Base-by-base conservation (phyloP, 495 filamentous ascomycete species). In the Xylaria venustula region DNA sequence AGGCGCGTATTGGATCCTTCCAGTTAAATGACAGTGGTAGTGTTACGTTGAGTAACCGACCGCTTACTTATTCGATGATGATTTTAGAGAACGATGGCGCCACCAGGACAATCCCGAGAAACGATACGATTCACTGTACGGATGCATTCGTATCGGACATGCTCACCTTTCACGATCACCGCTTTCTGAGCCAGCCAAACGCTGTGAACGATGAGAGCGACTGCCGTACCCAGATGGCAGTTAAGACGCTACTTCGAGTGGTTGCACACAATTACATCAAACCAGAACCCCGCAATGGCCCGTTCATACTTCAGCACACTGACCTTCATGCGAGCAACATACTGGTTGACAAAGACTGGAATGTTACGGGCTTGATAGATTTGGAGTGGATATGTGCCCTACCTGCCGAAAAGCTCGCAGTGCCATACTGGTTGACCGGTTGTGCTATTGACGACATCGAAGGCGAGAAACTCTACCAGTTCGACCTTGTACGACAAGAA, bases 1-100 rank as follows among this genome's bases (percentile, higher is more conserved):
- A 69, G 40, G 67, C 70, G 3, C 67, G 62, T 8, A 80, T 80
- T 32, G 76, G 75, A 2, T 70, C 77, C 15, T 73, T 75, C 54
- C 65, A 49, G 0, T 61, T 79, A 20, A 41, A 68, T 44, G 50
- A 65, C 41, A 46, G 70, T 53, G 69, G 76, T n/a, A 52, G 57
- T 0, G 19, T 76, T 2, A 50, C 58, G 1, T 61, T 77, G 17
- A 64, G 57, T 7, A 80, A 77, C 60, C 70, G 73, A 0, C 75
- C 73, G 5, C 60, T 77, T 1, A 54, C 46, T 7, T 64, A 66
- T 58, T 51, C 42, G 2, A 53, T 73, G n/a, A 56, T 67, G 17
- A 42, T 66, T n/a, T 54, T 73, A 3, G 73, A 78, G 50, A 78
- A 77, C 54, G 69, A 66, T 15, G 64, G 65, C 4, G 65, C 72